Percentiles rank a stretch among this genome's conserved stretches.
phyloP scores from a whole-genome alignment of 1,139 yeast genomes.

The Geotrichum europaeum region DNA sequence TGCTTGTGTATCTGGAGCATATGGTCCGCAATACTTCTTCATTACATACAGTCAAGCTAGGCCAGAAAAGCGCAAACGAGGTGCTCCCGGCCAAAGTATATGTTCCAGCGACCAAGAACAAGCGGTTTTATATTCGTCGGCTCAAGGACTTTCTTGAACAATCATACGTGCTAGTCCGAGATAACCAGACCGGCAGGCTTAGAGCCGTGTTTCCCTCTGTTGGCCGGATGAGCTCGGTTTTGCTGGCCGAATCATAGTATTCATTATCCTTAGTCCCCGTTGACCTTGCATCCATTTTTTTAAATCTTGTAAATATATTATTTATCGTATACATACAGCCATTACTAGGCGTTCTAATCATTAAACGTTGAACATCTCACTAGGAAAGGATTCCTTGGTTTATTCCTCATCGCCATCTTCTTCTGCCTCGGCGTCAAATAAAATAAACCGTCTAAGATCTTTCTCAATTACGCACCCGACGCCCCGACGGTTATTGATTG shows the following conservation, averaged over 20 bases:
- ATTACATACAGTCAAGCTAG: neutral
- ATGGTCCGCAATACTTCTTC: neutral
- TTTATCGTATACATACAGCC: neutral
- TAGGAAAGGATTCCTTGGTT: slow-evolving; percentile 1
- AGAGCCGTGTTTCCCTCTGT: slow-evolving; percentile 11
- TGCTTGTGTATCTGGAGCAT: slow-evolving; percentile 19
- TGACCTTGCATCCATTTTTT: neutral
- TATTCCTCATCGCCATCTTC: slow-evolving; percentile 19
- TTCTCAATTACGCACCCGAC: slow-evolving; percentile 24
- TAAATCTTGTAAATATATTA: neutral
- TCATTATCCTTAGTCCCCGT: neutral
- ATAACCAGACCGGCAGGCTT: slow-evolving; percentile 5
- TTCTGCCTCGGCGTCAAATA: slow-evolving; percentile 24
- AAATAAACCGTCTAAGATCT: slow-evolving; percentile 22
- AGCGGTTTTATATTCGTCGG: slow-evolving; percentile 22
- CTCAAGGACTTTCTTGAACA: slow-evolving; percentile 9
- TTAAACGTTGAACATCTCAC: neutral
- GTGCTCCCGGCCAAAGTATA: neutral
- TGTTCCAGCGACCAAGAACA: neutral
- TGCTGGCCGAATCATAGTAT: slow-evolving; percentile 4
- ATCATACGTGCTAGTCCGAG: neutral
- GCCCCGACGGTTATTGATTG: slow-evolving; percentile 22
- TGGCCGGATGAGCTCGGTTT: neutral
- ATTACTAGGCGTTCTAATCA: neutral
- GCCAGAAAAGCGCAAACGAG: slow-evolving; percentile 5